phyloP scores from a whole-genome alignment of 78 protist genomes.

The Dictyostelium firmibasis region DNA sequence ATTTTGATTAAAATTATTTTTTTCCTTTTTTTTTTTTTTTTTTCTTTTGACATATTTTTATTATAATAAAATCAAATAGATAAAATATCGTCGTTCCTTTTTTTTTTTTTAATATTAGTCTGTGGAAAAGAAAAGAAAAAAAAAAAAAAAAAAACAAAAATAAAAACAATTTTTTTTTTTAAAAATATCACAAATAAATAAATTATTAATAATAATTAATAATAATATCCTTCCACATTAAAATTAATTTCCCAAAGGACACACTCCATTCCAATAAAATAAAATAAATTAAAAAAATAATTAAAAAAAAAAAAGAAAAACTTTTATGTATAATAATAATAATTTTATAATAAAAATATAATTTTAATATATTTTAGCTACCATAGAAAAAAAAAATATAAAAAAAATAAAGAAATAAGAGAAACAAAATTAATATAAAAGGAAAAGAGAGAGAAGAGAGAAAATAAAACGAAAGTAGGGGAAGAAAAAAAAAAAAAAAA shows the following conservation, averaged over 20 bases:
- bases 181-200: not conserved
- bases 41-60: not conserved
- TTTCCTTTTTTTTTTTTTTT: too few species aligned
- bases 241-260: not conserved
- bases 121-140: not conserved
- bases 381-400: not conserved
- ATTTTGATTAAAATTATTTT: not conserved
- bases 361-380: not conserved
- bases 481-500: constrained; percentile 9
- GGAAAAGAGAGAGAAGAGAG: not conserved
- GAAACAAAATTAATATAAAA: constrained; percentile 13
- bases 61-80: too few species aligned
- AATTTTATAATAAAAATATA: not conserved
- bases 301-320: too few species aligned
- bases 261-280: not conserved
- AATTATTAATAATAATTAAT: too few species aligned
- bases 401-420: constrained; percentile 3
- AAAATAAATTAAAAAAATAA: too few species aligned
- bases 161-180: too few species aligned
- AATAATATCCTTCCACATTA: not conserved
- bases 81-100: not conserved
- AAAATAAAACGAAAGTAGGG: not conserved
- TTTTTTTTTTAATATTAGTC: not conserved
- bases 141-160: too few species aligned
- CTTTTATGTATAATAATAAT: not conserved